These are phyloP conservation scores for Xylariaceae sp. DNA, from an alignment of 2,329 filamentous ascomycete genomes.

Conservation along the genomic window DNA sequence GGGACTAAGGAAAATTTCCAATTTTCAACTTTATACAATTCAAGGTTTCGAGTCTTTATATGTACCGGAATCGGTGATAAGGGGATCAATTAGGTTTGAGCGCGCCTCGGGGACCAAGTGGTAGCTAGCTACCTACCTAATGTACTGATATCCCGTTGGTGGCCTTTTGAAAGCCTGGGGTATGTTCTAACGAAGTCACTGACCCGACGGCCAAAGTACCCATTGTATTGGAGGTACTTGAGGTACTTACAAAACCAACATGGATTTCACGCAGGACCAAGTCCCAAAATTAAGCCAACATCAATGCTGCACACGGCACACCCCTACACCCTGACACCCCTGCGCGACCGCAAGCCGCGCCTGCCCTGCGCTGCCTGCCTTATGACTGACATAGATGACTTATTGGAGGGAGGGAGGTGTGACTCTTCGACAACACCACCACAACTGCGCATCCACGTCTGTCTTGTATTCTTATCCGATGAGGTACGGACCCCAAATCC, in stretches of 20 bases:
- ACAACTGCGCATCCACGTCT: slow-evolving; percentile 36
- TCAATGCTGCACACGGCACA: slow-evolving; percentile 29
- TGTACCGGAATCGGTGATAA: too few relatives aligned
- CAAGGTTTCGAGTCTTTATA: too few relatives aligned
- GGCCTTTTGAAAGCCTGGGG: not conserved
- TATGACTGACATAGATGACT: slow-evolving; percentile 34
- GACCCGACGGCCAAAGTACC: slow-evolving; percentile 27
- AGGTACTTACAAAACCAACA: slow-evolving; percentile 21
- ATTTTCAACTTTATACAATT: not conserved
- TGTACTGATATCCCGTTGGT: not conserved
- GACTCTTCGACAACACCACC: slow-evolving; percentile 37
- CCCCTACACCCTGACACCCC: too few relatives aligned
- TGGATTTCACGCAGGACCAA: slow-evolving; percentile 23
- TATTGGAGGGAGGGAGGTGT: slow-evolving; percentile 35
- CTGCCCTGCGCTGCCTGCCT: slow-evolving; percentile 29
- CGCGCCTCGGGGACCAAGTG: too few relatives aligned
- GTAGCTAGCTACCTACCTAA: not conserved
- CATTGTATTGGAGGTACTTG: slow-evolving; percentile 20
- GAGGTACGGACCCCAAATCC: slow-evolving; percentile 30
- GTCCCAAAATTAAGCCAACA: slow-evolving; percentile 34
- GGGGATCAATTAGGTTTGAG: too few relatives aligned
- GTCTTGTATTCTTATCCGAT: slow-evolving; percentile 16
- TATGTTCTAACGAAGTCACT: slow-evolving; percentile 21
- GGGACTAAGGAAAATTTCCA: slow-evolving; percentile 16
- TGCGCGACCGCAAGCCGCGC: slow-evolving; percentile 34